Evolutionary conservation across 805 yeast genomes (phyloP).

Genomic region (Starmerella powellii): DNA sequence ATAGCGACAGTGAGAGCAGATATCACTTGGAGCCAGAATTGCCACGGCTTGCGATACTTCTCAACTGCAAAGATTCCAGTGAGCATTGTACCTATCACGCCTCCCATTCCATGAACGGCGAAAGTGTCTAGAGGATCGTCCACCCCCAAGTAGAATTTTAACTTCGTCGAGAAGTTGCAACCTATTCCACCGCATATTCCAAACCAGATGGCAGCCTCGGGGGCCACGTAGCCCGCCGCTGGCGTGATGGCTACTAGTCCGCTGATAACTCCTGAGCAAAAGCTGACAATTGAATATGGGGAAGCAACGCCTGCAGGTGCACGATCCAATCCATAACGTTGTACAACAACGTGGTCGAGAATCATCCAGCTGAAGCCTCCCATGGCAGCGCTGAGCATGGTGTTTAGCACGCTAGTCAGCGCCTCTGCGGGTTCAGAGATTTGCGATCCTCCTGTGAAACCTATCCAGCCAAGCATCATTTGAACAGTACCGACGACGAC

Average conservation of each 20-base stretch:
- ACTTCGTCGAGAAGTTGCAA: conserved; percentile 77
- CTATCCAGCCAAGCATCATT: conserved; percentile 69
- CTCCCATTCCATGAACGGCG: conserved; percentile 43
- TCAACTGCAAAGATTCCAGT: conserved; percentile 91
- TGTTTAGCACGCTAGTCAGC: conserved; percentile 41
- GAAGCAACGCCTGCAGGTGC: not conserved
- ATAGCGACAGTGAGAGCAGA: conserved; percentile 56
- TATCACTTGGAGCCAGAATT: conserved; percentile 80
- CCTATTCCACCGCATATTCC: conserved; percentile 62
- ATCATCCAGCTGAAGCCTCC: conserved; percentile 38
- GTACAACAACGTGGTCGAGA: conserved; percentile 30
- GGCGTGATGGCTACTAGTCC: conserved; percentile 95
- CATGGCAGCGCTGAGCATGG: conserved; percentile 40
- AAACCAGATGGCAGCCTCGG: conserved; percentile 64
- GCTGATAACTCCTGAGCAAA: conserved; percentile 86
- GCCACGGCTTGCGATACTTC: conserved; percentile 40
- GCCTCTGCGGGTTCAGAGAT: conserved; percentile 26
- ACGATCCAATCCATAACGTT: not conserved
- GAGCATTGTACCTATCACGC: conserved; percentile 41
- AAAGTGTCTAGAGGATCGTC: conserved; percentile 96
- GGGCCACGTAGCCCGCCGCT: conserved; percentile 88
- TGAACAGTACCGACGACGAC: conserved; percentile 57
- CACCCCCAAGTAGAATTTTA: conserved; percentile 56
- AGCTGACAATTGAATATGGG: conserved; percentile 86
- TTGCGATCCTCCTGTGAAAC: conserved; percentile 65